These are phyloP conservation scores for Saccharomycopsis capsularis DNA, from an alignment of 805 yeast species.

Conservation along the genomic window DNA sequence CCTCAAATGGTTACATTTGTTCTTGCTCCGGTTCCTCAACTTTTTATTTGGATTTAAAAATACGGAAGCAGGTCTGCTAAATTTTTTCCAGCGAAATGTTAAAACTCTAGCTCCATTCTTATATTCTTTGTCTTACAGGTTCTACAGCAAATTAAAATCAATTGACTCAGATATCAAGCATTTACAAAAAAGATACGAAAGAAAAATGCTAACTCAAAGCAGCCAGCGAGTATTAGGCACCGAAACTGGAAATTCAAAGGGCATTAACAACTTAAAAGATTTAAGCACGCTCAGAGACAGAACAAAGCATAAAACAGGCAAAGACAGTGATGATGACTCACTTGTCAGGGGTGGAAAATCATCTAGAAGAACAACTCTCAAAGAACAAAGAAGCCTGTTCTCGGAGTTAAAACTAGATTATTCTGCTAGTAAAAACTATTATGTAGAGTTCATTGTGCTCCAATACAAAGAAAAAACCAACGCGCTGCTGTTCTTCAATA, in stretches of 20 bases:
- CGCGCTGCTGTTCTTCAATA: constrained; percentile 10
- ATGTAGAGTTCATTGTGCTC: constrained; percentile 15
- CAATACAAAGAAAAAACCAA: constrained; percentile 13
- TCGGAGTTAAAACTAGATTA: too few species aligned
- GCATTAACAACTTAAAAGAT: too few species aligned
- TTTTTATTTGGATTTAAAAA: constrained; percentile 6
- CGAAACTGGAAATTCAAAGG: too few species aligned
- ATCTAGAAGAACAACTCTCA: too few species aligned
- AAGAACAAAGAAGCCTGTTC: too few species aligned
- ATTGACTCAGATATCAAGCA: background rate
- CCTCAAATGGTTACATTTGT: background rate
- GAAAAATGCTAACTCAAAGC: background rate
- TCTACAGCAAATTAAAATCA: background rate
- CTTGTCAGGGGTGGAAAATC: too few species aligned
- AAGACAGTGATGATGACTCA: too few species aligned
- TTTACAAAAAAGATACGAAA: constrained; percentile 1
- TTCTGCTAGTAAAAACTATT: too few species aligned
- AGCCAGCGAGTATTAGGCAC: too few species aligned
- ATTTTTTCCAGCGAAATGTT: too few species aligned
- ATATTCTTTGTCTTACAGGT: background rate
- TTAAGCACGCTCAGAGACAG: background rate
- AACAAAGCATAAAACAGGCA: background rate
- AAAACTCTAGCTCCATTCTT: background rate
- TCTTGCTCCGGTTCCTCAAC: background rate
- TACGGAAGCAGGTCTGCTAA: background rate